A percentile compares a stretch with the other conserved stretches of the same genome.
These are phyloP conservation scores for Malus hybrid DNA, from an alignment of 331 rosid species.

Conservation along the genomic window DNA sequence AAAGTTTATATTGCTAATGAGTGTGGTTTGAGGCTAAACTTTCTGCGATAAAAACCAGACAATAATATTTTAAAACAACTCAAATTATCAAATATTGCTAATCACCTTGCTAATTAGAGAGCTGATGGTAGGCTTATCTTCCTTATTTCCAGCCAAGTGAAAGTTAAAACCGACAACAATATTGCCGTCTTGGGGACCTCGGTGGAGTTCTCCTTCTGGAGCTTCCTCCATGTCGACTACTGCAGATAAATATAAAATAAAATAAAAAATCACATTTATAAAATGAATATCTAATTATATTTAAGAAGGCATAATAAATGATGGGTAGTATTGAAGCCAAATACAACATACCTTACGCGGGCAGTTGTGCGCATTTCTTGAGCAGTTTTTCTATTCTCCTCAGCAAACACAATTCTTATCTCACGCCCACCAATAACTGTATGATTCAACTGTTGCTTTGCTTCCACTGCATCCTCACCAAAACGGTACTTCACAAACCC, in stretches of 20 bases:
- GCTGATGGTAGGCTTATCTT: too few relatives aligned
- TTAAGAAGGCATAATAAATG: background rate
- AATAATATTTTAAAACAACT: too few relatives aligned
- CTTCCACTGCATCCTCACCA: too few relatives aligned
- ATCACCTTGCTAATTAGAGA: too few relatives aligned
- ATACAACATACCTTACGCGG: conserved; percentile 48
- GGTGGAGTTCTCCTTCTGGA: conserved; percentile 62
- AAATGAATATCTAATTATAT: background rate
- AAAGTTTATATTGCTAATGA: too few relatives aligned
- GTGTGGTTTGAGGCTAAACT: too few relatives aligned
- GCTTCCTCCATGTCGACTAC: conserved; percentile 59
- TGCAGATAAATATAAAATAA: background rate
- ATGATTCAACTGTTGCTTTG: too few relatives aligned
- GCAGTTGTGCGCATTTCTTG: conserved; percentile 79
- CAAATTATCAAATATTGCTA: too few relatives aligned
- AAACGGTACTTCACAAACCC: too few relatives aligned
- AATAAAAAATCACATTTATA: background rate
- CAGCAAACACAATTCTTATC: conserved; percentile 90
- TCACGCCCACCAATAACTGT: background rate
- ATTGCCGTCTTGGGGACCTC: conserved; percentile 68
- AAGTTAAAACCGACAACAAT: conserved; percentile 61
- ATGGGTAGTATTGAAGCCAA: background rate
- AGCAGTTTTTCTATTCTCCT: conserved; percentile 97
- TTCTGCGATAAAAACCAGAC: too few relatives aligned
- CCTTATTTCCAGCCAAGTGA: background rate